Evolutionary conservation across 2,329 filamentous ascomycete genomes (phyloP).

Genomic region (Trichophyton rubrum): DNA sequence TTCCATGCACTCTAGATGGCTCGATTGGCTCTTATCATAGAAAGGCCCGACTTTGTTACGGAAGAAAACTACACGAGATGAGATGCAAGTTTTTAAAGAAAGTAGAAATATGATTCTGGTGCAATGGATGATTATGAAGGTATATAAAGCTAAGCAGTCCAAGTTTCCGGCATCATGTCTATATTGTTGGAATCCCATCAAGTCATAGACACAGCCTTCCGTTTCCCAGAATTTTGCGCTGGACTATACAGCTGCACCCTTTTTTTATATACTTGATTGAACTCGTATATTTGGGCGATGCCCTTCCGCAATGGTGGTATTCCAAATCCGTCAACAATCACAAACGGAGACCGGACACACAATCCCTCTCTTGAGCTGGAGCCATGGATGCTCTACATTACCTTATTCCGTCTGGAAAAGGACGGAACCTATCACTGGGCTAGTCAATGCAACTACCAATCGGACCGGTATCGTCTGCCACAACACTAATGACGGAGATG

Average conservation of each 20-base stretch:
- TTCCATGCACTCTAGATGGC: background rate
- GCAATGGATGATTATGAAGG: background rate
- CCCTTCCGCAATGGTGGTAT: background rate
- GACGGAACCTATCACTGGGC: slow-evolving; percentile 3
- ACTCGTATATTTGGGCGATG: background rate
- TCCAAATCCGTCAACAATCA: background rate
- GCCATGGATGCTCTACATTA: slow-evolving; percentile 6
- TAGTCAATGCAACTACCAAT: slow-evolving; percentile 6
- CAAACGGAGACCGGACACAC: background rate
- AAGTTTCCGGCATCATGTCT: background rate
- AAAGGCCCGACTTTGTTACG: background rate
- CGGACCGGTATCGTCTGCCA: slow-evolving; percentile 9
- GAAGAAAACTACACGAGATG: background rate
- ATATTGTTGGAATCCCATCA: background rate
- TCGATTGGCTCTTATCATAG: background rate
- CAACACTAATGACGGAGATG: slow-evolving; percentile 5
- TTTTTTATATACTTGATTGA: background rate
- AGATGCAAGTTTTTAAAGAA: background rate
- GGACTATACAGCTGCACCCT: background rate
- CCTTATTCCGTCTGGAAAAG: background rate
- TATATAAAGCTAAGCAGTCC: background rate
- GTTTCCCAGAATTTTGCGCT: background rate
- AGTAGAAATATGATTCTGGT: background rate
- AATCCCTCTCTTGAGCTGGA: slow-evolving; percentile 11
- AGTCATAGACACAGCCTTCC: background rate